Conservation (phyloP, 2,329 filamentous ascomycete genomes). For the Plenodomus biglobosus region DNA sequence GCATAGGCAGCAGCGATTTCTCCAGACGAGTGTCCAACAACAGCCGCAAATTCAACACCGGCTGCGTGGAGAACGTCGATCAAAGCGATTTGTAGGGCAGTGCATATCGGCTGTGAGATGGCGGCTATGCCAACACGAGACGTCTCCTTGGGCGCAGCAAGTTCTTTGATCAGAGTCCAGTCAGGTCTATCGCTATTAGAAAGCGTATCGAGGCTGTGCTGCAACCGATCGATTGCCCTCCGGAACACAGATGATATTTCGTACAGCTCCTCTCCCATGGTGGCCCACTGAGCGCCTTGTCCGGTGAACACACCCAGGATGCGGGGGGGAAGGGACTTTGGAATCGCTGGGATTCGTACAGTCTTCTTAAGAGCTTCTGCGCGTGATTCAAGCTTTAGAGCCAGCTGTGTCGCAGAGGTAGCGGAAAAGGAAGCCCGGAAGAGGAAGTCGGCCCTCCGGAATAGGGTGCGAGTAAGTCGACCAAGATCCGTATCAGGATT, state of each 20-base stretch:
- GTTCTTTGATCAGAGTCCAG: constrained; percentile 2
- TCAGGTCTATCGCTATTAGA: too few species aligned
- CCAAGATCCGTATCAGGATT: too few species aligned
- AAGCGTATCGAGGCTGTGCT: too few species aligned
- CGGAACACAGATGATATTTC: too few species aligned
- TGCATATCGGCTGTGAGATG: constrained; percentile 40
- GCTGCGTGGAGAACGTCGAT: constrained; percentile 30
- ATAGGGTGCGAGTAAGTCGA: too few species aligned
- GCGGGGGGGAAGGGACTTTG: background rate
- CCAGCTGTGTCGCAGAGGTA: too few species aligned
- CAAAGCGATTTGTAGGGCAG: constrained; percentile 42
- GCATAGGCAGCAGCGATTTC: constrained; percentile 47
- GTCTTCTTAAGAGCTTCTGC: background rate
- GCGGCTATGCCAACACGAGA: constrained; percentile 16
- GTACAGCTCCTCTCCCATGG: constrained; percentile 16
- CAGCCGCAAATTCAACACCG: constrained; percentile 32
- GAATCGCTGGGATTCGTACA: too few species aligned
- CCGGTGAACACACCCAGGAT: constrained; percentile 9
- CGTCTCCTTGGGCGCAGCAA: constrained; percentile 1
- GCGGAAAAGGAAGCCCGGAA: too few species aligned
- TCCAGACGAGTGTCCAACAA: constrained; percentile 48
- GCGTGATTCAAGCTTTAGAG: too few species aligned
- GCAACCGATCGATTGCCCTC: too few species aligned
- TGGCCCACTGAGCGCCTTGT: constrained; percentile 28
- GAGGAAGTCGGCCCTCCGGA: too few species aligned